phyloP scores from a whole-genome alignment of 2,329 filamentous ascomycete species.

The Paecilomyces dactylethromorphus region DNA sequence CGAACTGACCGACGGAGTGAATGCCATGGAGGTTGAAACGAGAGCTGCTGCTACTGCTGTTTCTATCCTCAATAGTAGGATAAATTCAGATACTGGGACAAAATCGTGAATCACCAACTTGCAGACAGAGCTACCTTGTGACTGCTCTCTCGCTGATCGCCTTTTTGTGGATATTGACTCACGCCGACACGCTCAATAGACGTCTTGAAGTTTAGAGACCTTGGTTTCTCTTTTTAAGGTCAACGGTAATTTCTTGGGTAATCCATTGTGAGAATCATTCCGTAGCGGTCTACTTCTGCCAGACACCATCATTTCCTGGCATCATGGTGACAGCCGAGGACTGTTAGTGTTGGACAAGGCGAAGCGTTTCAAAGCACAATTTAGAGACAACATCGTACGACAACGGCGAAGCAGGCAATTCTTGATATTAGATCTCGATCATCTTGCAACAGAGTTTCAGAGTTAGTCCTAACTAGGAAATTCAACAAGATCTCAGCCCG shows the following conservation, averaged over 20 bases:
- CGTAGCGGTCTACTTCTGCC: too few relatives aligned
- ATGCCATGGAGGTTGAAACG: slow-evolving; percentile 7
- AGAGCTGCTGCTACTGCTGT: slow-evolving; percentile 7
- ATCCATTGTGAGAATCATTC: too few relatives aligned
- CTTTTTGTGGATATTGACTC: background rate
- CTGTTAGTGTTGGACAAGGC: background rate
- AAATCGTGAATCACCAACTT: background rate
- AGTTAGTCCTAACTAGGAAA: background rate
- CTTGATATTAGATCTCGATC: background rate
- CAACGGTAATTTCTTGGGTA: too few relatives aligned
- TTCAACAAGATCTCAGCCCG: background rate
- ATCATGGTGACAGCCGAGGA: background rate
- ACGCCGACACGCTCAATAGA: background rate
- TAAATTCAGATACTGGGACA: background rate
- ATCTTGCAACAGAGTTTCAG: background rate
- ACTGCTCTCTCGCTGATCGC: background rate
- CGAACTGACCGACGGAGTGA: slow-evolving; percentile 6
- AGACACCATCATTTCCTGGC: background rate
- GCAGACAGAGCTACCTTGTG: background rate
- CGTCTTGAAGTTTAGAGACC: background rate
- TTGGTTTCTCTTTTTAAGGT: background rate
- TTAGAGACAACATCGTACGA: background rate
- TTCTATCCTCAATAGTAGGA: slow-evolving; percentile 1
- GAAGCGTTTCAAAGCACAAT: background rate
- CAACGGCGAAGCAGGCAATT: background rate